Base-by-base conservation (phyloP, 2,329 filamentous ascomycete species). In the Paramyrothecium sp. region DNA sequence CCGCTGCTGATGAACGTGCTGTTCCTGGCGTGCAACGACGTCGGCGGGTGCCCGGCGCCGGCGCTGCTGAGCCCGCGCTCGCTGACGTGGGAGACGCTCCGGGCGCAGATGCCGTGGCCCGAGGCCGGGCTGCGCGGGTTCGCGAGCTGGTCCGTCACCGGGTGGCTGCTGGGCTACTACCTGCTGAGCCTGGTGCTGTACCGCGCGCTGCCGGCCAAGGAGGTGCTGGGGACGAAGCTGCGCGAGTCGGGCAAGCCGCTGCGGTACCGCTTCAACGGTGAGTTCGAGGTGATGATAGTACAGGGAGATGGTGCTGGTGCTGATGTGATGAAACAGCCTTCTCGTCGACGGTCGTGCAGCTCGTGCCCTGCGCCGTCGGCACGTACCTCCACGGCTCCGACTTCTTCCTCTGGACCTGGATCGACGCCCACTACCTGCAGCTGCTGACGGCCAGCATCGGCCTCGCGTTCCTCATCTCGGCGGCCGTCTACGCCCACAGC, bases 391-490 rank as follows among this genome's bases (percentile, higher is more conserved):
- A 93, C 63, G 93, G 93, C 54, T 84, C 91, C 48, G 81, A 92
- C 33, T 97, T 95, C 66, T 81, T 85, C 11, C 82, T 96, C 51
- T 98, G 93, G 93, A 90, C 87, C 13, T 97, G 91, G 76, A 91
- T 97, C 65, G 87, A 89, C 75, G 87, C 95, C 69, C 93, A 97
- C 76, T 95, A 92, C 70, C 65, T 95, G 52, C 91, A 93, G 67
- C 81, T 98, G 23, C 81, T 96, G 20, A 94, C 91, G 0, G 84
- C 87, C 58, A 96, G 94, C 71, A 84, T 96, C 58, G 67, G 95
- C 51, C 87, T 97, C 60, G 80, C 90, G 11, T 89, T 86, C 63
- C 71, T 74, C 13, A 78, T 96, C 41, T 88, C 93, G 1, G 81
- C 85, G 5, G 95, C 85, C 62, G 87, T 92, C 60, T 97, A 97